Base-by-base conservation (phyloP, 1,139 yeast genomes). In the Yamadazyma epiphylla region DNA sequence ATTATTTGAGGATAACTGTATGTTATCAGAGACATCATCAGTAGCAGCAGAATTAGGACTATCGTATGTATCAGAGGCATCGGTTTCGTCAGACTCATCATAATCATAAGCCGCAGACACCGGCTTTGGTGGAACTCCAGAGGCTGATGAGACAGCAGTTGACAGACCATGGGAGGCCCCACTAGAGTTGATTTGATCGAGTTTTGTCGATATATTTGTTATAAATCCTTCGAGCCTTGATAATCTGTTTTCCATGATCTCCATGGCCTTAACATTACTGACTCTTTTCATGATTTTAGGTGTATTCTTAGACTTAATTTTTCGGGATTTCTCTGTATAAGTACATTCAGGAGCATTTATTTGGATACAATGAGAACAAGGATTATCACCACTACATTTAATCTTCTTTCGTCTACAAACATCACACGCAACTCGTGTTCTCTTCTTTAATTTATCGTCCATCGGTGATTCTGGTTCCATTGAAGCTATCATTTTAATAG, bases 391-490 rank as follows among this genome's bases (percentile, higher is more conserved):
- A 43, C 69, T 62, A 44, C 80, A 74, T 41, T 68, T 71, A 31
- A 72, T 59, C 45, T 74, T 74, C 46, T 69, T 70, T 14, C 52
- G 38, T 4, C 79, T 58, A 42, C 79, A 75, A 4, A 58, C 57
- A 37, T 74, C 78, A 45, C 81, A 76, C 1, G 81, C 81, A 1
- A 69, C 71, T 28, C 77, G 50, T 24, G 63, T 60, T 9, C 72
- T 46, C 29, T 46, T 48, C 11, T 32, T 35, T 3, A 27, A 5
- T 7, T 28, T 26, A 13, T 28, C 32, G 8, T 21, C 24, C 13
- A 21, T 21, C 12, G 7, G 7, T 17, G 20, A 17, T n/a, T n/a
- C n/a, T n/a, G n/a, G n/a, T n/a, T n/a, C n/a, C n/a, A n/a, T n/a
- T n/a, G n/a, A n/a, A n/a, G n/a, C n/a, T n/a, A n/a, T n/a, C n/a